Conservation (phyloP, 306 rosid genomes). For the Lathyrus oleraceus region DNA sequence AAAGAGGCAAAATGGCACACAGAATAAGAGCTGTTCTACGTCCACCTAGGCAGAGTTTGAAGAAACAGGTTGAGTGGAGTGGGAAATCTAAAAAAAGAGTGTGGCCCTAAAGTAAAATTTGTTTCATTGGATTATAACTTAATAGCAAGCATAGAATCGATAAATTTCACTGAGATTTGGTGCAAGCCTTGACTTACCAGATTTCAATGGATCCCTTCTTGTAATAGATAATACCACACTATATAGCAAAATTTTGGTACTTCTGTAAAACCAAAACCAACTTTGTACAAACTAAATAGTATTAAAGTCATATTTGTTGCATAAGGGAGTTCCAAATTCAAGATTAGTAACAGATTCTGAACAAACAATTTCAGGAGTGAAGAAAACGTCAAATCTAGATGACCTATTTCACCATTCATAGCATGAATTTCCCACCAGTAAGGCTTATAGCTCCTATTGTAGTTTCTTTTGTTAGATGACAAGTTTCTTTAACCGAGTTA, state of each 20-base stretch:
- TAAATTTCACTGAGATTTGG: neutral
- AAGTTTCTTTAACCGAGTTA: conserved; percentile 17
- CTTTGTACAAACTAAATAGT: neutral
- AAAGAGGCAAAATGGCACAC: neutral
- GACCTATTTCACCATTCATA: neutral
- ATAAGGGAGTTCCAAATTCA: conserved; percentile 12
- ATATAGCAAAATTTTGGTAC: neutral
- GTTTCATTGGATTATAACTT: neutral
- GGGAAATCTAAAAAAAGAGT: neutral
- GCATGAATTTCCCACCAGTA: conserved; percentile 17
- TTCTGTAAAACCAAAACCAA: neutral
- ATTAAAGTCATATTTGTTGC: conserved; percentile 5
- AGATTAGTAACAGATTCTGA: conserved; percentile 7
- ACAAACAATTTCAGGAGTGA: conserved; percentile 23
- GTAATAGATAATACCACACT: neutral
- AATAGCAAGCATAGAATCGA: neutral
- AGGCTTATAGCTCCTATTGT: conserved; percentile 13
- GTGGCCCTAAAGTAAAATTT: neutral
- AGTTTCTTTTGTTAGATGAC: conserved; percentile 25
- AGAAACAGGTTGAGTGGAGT: neutral
- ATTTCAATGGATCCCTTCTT: neutral
- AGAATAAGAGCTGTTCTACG: neutral
- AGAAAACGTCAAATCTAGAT: conserved; percentile 19
- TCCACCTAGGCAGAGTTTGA: neutral
- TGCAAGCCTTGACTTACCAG: neutral